Conservation (phyloP, 2,329 filamentous ascomycete genomes). For the Fusarium siculi region DNA sequence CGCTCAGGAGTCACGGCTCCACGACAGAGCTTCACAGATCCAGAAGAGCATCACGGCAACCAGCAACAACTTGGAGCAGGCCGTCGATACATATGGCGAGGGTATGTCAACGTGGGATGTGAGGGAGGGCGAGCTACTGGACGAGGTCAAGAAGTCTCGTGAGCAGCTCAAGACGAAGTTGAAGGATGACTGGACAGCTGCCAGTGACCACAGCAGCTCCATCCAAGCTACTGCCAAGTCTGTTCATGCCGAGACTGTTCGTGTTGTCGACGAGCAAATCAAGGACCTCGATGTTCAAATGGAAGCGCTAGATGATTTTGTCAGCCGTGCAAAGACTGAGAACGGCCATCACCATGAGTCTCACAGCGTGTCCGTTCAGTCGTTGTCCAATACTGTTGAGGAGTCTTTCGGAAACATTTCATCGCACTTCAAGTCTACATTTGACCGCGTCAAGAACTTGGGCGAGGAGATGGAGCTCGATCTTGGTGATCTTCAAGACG, state of each 20-base stretch:
- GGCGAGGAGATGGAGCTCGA: conserved; percentile 73
- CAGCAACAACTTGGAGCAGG: conserved; percentile 71
- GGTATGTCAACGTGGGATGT: conserved; percentile 80
- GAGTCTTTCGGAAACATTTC: conserved; percentile 78
- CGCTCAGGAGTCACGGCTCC: conserved; percentile 76
- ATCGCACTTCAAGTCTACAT: conserved; percentile 74
- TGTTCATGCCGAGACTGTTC: conserved; percentile 89
- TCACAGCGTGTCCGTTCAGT: conserved; percentile 73
- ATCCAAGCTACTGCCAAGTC: conserved; percentile 87
- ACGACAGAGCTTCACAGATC: conserved; percentile 69
- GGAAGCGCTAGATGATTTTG: conserved; percentile 89
- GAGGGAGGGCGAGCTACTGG: conserved; percentile 74
- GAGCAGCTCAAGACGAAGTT: conserved; percentile 84
- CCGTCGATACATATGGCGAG: conserved; percentile 72
- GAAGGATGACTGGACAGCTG: conserved; percentile 85
- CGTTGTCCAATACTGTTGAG: conserved; percentile 74
- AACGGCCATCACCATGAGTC: conserved; percentile 81
- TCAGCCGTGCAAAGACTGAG: conserved; percentile 81
- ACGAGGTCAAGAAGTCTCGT: conserved; percentile 76
- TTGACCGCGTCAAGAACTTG: conserved; percentile 74
- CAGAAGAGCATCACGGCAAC: conserved; percentile 72
- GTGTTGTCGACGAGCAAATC: conserved; percentile 90
- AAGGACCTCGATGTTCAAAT: conserved; percentile 89
- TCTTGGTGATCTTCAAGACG: conserved; percentile 66
- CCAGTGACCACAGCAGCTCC: conserved; percentile 82